phyloP scores from a whole-genome alignment of 352 stramenopile species.

The Globisporangium polare region DNA sequence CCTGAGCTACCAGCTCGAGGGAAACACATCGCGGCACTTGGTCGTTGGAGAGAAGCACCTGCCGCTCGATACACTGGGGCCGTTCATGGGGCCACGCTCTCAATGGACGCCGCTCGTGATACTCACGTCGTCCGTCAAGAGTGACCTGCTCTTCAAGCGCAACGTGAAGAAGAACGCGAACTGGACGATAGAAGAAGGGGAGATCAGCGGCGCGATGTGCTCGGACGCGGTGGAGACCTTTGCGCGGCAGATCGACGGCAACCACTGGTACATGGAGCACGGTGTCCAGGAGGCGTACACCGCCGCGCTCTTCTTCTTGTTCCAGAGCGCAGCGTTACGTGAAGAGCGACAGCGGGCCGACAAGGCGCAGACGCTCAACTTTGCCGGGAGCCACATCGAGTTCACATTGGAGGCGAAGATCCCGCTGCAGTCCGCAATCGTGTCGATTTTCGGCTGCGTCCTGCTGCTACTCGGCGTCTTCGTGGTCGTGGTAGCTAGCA shows the following conservation, averaged over 20 bases:
- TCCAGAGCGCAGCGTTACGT: slow-evolving; percentile 43
- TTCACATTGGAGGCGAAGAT: slow-evolving; percentile 35
- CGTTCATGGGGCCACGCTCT: slow-evolving; percentile 36
- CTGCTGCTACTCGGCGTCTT: slow-evolving; percentile 17
- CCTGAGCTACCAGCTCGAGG: slow-evolving; percentile 30
- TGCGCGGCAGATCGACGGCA: slow-evolving; percentile 29
- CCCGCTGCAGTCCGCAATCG: slow-evolving; percentile 26
- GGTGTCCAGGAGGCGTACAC: slow-evolving; percentile 52
- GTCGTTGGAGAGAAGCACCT: slow-evolving; percentile 38
- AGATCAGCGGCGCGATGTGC: slow-evolving; percentile 16
- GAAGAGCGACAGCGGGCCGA: slow-evolving; percentile 19
- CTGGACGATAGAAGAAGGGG: slow-evolving; percentile 22
- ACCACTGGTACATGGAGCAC: slow-evolving; percentile 40
- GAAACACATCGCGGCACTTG: slow-evolving; percentile 19
- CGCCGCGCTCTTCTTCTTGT: slow-evolving; percentile 44
- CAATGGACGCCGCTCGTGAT: slow-evolving; percentile 37
- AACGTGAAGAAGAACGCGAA: slow-evolving; percentile 21
- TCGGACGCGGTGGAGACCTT: slow-evolving; percentile 38
- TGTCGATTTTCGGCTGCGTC: slow-evolving; percentile 22
- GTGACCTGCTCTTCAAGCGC: slow-evolving; percentile 32
- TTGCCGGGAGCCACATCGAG: slow-evolving; percentile 25
- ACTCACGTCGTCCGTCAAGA: slow-evolving; percentile 25
- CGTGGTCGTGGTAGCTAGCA: slow-evolving; percentile 16
- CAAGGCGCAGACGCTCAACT: slow-evolving; percentile 27
- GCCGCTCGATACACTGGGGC: slow-evolving; percentile 23